Evolutionary conservation across 2,329 filamentous ascomycete genomes (phyloP), one percentile per base, ranked within the genome.

Genomic region (Trichoderma aggressivum): DNA sequence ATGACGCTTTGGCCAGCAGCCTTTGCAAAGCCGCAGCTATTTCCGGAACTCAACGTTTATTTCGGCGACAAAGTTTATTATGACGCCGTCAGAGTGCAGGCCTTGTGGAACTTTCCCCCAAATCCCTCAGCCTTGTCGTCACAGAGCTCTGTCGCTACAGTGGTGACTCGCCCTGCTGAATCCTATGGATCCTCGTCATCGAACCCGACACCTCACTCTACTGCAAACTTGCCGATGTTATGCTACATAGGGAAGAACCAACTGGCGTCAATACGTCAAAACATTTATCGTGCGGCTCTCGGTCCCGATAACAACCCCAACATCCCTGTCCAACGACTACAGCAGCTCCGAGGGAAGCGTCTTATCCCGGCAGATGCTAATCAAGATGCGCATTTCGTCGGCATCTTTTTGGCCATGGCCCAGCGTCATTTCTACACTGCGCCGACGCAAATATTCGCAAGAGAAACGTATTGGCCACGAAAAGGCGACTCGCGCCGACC

Each of bases 351-450:
- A 1, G 81, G 83, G 6, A 86, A 84, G 75, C 78, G 79, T 60
- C 79, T 89, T 5, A 71, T 84, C 4, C 87, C 88, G 0, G 76
- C 78, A 3, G 82, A 88, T 62, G 72, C 77, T 2, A 83, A 88
- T 62, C 84, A 86, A 61, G 87, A 90, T 74, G 80, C 85, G 0
- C 84, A 87, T 70, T 80, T 88, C 43, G 80, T 87, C 6, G 86
- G 83, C 24, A 81, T 85, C 56, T 84, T 89, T 70, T 74, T 90
- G 14, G 84, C 85, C 60, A 86, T 89, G 84, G 88, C 88, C 8
- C 88, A 90, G 74, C 81, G 82, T 10, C 82, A 86, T 60, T 87
- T 86, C 70, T 88, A 89, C 75, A 74, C 73, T 11, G 39, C 55
- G 21, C 78, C 77, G 18, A 36, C 72, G 21, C 56, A 73, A 16